Evolutionary conservation across 371 early-diverging fungal species (phyloP).

Genomic region (Mucor sp.): DNA sequence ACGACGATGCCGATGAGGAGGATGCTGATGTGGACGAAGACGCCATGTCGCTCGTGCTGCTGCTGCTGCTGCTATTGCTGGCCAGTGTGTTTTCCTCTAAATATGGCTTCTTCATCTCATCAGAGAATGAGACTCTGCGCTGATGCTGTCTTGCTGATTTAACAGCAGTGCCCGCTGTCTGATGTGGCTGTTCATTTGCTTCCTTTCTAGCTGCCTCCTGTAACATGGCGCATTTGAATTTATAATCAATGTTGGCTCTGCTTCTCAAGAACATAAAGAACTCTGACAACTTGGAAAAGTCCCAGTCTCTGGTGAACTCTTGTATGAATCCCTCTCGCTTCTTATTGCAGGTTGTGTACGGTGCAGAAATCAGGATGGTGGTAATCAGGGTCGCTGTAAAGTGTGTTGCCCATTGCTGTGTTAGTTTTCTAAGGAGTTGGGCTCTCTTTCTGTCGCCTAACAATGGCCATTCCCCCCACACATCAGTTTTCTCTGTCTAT

Average conservation of each 20-base stretch:
- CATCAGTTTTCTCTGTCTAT: not conserved
- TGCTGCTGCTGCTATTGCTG: not conserved
- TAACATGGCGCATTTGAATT: conserved; percentile 73
- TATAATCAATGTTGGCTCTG: conserved; percentile 69
- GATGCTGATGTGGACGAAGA: not conserved
- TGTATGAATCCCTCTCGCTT: conserved; percentile 67
- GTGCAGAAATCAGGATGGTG: conserved; percentile 41
- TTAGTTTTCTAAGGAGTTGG: conserved; percentile 54
- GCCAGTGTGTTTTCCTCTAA: not conserved
- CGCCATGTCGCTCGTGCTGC: not conserved
- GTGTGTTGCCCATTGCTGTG: conserved; percentile 64
- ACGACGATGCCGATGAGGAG: not conserved
- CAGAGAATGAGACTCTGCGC: not conserved
- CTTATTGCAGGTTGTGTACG: conserved; percentile 31
- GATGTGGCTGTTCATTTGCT: not conserved
- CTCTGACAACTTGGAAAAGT: conserved; percentile 76
- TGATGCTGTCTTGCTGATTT: not conserved
- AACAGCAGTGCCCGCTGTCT: not conserved
- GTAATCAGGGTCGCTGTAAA: conserved; percentile 56
- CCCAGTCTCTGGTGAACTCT: conserved; percentile 73
- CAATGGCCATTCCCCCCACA: not conserved
- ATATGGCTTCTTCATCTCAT: not conserved
- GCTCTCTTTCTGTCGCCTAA: conserved; percentile 59
- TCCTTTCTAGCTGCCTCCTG: conserved; percentile 65
- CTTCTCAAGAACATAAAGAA: conserved; percentile 74